Percentiles rank a stretch among this genome's conserved stretches.
phyloP scores from a whole-genome alignment of 129 eudicot species.

The Silybum marianum region DNA sequence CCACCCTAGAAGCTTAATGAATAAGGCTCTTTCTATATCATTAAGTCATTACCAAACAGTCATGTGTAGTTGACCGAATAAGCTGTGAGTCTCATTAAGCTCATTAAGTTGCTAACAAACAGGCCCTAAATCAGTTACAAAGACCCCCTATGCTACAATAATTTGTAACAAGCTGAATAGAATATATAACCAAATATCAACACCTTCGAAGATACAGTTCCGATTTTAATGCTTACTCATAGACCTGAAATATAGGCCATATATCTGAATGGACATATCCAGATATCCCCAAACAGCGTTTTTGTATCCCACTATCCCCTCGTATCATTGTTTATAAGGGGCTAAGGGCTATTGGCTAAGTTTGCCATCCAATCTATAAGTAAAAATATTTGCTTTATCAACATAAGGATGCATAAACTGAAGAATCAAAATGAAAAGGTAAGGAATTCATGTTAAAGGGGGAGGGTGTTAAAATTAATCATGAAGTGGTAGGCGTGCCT shows the following conservation, averaged over 20 bases:
- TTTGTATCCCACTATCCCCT: neutral
- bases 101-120: too few species aligned
- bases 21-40: too few species aligned
- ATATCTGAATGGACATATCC: neutral
- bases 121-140: neutral
- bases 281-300: neutral
- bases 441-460: neutral
- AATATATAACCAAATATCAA: conserved; percentile 5
- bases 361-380: neutral
- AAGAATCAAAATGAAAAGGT: neutral
- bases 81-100: too few species aligned
- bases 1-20: too few species aligned
- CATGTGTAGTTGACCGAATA: too few species aligned
- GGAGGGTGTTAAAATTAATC: neutral
- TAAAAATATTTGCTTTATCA: neutral
- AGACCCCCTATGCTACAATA: neutral
- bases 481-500: neutral
- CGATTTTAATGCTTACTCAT: neutral
- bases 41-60: too few species aligned
- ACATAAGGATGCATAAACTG: conserved; percentile 1
- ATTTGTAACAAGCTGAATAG: conserved; percentile 2
- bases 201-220: conserved; percentile 4
- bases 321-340: neutral
- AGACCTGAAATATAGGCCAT: neutral
- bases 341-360: neutral